Evolutionary conservation across 441 rosid species (phyloP), one percentile per base, ranked within the genome.

Genomic region (Eruca vesicaria): DNA sequence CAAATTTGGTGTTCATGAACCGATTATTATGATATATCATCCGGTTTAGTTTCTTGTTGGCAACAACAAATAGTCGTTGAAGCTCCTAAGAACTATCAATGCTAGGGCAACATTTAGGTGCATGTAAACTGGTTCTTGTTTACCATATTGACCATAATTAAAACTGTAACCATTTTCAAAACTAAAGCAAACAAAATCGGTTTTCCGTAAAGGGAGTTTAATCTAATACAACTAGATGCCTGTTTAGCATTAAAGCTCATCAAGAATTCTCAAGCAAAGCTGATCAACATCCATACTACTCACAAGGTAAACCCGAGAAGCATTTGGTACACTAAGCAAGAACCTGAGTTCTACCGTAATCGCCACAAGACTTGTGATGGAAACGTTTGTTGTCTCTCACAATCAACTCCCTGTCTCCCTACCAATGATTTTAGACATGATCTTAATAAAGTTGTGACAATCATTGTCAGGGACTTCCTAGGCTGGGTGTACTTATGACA

Each of bases 291-390:
- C 28, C 28, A 50, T 45, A 6, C 6, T 50, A 52, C 52, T 43
- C 18, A 43, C 52, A 41, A 41, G 48, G 48, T 41, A 41, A 41
- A 41, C 48, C 7, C 16, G 2, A 41, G 48, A 41, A 41, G 48
- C 15, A 38, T 12, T 38, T 12, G 48, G 16, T 12, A 41, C 48
- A 41, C 48, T 41, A 93, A n/a, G n/a, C n/a, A n/a, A n/a, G n/a
- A n/a, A n/a, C n/a, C n/a, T n/a, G n/a, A n/a, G n/a, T n/a, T n/a
- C n/a, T n/a, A n/a, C n/a, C n/a, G n/a, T n/a, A n/a, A 81, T 93
- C 94, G 62, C 93, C 92, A 67, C 97, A 91, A 60, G 97, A 93
- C 53, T 89, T 86, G 36, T 83, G 91, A 81, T 88, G 93, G 71
- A 93, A 87, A 67, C 93, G 83, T 74, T 89, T 93, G 79, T 89